phyloP scores from a whole-genome alignment of 2,329 filamentous ascomycete species.

The Aspergillus neoniger region DNA sequence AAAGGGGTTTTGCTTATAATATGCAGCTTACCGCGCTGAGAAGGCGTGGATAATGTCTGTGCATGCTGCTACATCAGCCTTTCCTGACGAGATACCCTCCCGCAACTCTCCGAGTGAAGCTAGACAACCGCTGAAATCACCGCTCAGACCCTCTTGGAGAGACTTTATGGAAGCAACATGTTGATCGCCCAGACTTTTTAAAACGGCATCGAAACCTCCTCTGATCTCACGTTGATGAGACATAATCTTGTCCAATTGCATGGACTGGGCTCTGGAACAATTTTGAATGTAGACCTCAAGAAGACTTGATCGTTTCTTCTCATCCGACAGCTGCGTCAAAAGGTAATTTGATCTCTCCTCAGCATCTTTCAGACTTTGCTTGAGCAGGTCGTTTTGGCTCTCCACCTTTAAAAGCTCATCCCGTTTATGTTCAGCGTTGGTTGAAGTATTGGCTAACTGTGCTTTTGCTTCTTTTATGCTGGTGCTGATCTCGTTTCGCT shows the following conservation, averaged over 20 bases:
- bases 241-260: constrained; percentile 23
- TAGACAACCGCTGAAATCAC: constrained; percentile 20
- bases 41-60: constrained; percentile 20
- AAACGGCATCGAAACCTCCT: constrained; percentile 21
- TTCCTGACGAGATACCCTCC: constrained; percentile 19
- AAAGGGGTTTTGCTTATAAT: no score
- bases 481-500: constrained; percentile 27
- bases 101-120: constrained; percentile 19
- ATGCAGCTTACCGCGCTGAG: constrained; percentile 26
- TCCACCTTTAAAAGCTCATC: constrained; percentile 23
- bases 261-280: constrained; percentile 24
- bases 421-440: constrained; percentile 21
- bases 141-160: constrained; percentile 18
- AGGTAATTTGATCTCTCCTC: constrained; percentile 22
- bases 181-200: constrained; percentile 18
- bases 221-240: constrained; percentile 27
- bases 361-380: constrained; percentile 27
- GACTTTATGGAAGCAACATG: constrained; percentile 16
- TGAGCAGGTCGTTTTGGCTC: constrained; percentile 23
- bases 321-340: constrained; percentile 27
- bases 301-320: constrained; percentile 30
- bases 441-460: constrained; percentile 21
- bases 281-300: constrained; percentile 39
- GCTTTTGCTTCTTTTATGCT: constrained; percentile 29
- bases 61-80: constrained; percentile 21